Percentiles rank a stretch among this genome's conserved stretches.
Conservation (phyloP, 2,329 filamentous ascomycete species). For the Colletotrichum tabaci region DNA sequence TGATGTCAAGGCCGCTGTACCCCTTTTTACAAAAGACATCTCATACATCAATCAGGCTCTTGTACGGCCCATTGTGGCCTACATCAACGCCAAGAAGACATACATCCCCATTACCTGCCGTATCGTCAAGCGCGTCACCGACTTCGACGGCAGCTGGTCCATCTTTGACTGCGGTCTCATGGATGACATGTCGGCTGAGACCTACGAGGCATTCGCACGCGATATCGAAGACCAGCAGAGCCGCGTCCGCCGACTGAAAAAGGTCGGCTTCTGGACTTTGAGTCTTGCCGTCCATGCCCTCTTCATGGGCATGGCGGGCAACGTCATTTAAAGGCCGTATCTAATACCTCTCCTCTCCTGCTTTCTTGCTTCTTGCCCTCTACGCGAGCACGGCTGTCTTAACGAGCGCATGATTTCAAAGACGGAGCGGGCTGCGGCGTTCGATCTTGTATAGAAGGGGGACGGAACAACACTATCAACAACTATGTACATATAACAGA, state of each 20-base stretch:
- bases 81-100: constrained; percentile 95
- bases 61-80: constrained; percentile 95
- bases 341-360: constrained; percentile 11
- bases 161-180: constrained; percentile 94
- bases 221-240: constrained; percentile 93
- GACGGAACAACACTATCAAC: background rate
- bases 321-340: constrained; percentile 65
- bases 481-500: constrained; percentile 32
- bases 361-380: constrained; percentile 17
- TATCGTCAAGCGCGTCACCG: constrained; percentile 88
- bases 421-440: constrained; percentile 16
- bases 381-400: constrained; percentile 29
- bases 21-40: constrained; percentile 90
- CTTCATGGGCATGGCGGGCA: constrained; percentile 94
- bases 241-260: constrained; percentile 88
- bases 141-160: constrained; percentile 97
- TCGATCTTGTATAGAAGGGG: constrained; percentile 31
- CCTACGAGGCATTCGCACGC: constrained; percentile 92
- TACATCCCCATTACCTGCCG: constrained; percentile 97
- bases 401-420: constrained; percentile 38
- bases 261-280: constrained; percentile 96
- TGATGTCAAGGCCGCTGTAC: constrained; percentile 92
- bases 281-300: constrained; percentile 93
- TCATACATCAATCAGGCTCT: constrained; percentile 97
- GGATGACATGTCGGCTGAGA: constrained; percentile 93